Evolutionary conservation across 805 yeast species (phyloP), one percentile per base, ranked within the genome.

Genomic region (Saccharomycopsis malanga): DNA sequence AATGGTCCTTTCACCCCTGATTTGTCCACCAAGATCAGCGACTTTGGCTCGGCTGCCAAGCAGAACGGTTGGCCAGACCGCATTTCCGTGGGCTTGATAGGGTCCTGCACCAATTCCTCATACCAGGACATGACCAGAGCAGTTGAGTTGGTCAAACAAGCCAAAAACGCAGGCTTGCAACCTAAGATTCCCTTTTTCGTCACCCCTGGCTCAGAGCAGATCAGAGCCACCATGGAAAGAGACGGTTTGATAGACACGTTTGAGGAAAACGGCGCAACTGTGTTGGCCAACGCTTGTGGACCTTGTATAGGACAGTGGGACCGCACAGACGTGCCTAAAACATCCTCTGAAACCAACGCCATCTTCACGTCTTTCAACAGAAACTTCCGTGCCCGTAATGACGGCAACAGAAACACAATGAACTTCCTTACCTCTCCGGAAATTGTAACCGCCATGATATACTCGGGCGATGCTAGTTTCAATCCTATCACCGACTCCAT

Each of bases 291-390:
- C 65, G 98, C 98, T 50, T 91, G 98, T 76, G 98, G 98, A 63
- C 98, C 98, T 64, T 89, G 98, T 78, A 89, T 89, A 64, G 98
- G 98, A 63, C 97, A 91, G 76, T 91, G 98, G 98, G 96, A 89
- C 68, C 84, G 98, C 71, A 84, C 76, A 62, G 89, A 86, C 66
- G 79, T 87, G 67, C 81, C 86, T 74, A 87, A 86, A 76, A 93
- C 17, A 73, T 74, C 83, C 4, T 71, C 72, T 45, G 87, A 81
- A 54, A 73, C 73, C 58, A 89, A 88, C 68, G 86, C 98, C 45
- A 93, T 91, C 57, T 89, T 91, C 68, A 88, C 98, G 4, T 89
- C 97, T 10, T 91, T 89, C 77, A 91, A 91, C 79, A 84, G 98
- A 76, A 91, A 91, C 70, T 91, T 91, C 77, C 83, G 93, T 67